Base-by-base conservation (phyloP, 441 rosid species). In the Adansonia gregorii region DNA sequence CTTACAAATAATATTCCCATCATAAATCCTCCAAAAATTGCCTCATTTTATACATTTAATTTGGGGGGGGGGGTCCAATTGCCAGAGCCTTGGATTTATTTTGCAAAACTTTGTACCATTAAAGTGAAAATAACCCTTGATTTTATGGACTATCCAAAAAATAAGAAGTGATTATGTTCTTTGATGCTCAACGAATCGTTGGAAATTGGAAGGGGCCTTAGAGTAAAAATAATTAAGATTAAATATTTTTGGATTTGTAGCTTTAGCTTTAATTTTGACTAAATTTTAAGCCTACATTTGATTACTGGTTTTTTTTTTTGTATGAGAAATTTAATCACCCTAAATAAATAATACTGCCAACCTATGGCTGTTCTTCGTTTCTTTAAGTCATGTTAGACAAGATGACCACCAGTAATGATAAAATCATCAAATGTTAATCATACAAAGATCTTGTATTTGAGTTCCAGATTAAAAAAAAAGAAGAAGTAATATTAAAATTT, bases 111-210 rank as follows among this genome's bases (percentile, higher is more conserved):
- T 69, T 76, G 52, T 15, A 61, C 69, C 59, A 49, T 73, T 76
- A 61, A 68, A 51, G 17, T 3, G 55, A 51, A 14, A 51, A 51
- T 51, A 1, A 51, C n/a, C 55, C 0, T 51, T 51, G 17, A 51
- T 51, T 51, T 51, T 3, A 51, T 11, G 17, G 6, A 14, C 14
- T 1, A 51, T 51, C 17, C 6, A 49, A 3, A 48, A 49, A 3
- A 49, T 2, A 12, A 49, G 1, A 12, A 56, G 51, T 49, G 12
- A 8, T 52, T 14, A 35, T 51, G 8, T 19, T 75, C 22, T 17
- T 4, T 73, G 70, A 43, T 74, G 14, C 78, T 61, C 78, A 67
- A 72, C 24, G 56, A 60, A 54, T 48, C 61, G 59, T 69, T 9
- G 3, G 52, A 67, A 46, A 45, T 19, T 17, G 70, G 48, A 46